Conservation (phyloP, 805 yeast genomes). For the Phaffomyces opuntiae region DNA sequence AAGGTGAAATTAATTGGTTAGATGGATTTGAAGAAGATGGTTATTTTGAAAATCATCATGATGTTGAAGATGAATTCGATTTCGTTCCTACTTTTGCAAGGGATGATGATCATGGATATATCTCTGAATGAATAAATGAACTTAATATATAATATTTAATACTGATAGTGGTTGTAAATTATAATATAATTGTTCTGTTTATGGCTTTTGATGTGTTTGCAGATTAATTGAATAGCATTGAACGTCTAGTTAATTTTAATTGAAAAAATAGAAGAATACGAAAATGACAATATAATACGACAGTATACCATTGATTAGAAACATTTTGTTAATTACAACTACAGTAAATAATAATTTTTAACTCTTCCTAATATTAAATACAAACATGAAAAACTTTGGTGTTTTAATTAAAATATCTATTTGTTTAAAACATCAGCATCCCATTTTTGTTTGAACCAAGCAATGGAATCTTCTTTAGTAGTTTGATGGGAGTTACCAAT, state of each 20-base stretch:
- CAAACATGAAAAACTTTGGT: constrained; percentile 1
- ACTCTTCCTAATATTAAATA: constrained; percentile 14
- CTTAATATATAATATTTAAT: neutral
- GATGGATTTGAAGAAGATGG: constrained; percentile 26
- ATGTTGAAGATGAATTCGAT: constrained; percentile 18
- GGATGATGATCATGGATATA: constrained; percentile 19
- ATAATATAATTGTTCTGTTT: too few relatives aligned
- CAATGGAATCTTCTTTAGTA: constrained; percentile 86
- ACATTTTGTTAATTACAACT: neutral
- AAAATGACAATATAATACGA: too few relatives aligned
- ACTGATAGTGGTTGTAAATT: too few relatives aligned
- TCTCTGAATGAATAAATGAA: constrained; percentile 17
- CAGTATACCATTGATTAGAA: too few relatives aligned
- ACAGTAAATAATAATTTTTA: neutral
- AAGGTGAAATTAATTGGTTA: constrained; percentile 29
- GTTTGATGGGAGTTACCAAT: constrained; percentile 93
- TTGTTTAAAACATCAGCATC: constrained; percentile 95
- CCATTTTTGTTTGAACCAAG: constrained; percentile 99
- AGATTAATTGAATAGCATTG: too few relatives aligned
- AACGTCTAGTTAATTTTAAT: too few relatives aligned
- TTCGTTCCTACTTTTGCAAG: constrained; percentile 20
- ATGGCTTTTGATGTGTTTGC: too few relatives aligned
- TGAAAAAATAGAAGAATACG: too few relatives aligned
- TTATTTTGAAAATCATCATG: constrained; percentile 23
- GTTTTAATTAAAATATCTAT: constrained; percentile 30